phyloP scores from a whole-genome alignment of 495 filamentous ascomycete species.

The Aspergillus kassunensis region DNA sequence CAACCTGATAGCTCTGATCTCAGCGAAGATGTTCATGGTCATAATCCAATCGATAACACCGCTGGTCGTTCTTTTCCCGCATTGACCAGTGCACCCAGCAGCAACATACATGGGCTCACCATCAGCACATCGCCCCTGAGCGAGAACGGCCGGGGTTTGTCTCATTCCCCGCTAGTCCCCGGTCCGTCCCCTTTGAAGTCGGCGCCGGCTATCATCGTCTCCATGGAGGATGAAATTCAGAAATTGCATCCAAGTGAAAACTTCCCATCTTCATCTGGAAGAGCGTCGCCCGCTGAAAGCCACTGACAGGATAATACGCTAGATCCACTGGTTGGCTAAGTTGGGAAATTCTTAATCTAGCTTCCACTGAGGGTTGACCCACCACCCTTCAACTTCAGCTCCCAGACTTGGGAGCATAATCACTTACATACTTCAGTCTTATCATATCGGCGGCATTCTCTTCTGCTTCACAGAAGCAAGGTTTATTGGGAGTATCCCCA shows the following conservation, averaged over 20 bases:
- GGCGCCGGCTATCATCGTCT: conserved; percentile 31
- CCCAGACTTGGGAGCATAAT: neutral
- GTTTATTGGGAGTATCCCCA: neutral
- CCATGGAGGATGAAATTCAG: conserved; percentile 26
- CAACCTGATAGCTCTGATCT: conserved; percentile 15
- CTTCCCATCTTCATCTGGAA: conserved; percentile 19
- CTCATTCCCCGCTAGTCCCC: conserved; percentile 14
- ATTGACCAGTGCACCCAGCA: conserved; percentile 32
- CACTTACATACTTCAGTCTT: neutral
- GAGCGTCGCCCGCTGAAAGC: conserved; percentile 5
- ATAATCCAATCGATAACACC: conserved; percentile 21
- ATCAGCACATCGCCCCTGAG: conserved; percentile 33
- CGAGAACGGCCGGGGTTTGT: conserved; percentile 23
- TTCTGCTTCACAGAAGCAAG: neutral
- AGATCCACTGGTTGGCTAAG: neutral
- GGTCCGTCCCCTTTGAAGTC: conserved; percentile 29
- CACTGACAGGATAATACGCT: conserved; percentile 5
- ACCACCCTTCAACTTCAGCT: no score
- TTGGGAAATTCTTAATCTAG: no score
- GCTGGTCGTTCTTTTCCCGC: conserved; percentile 33
- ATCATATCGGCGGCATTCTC: conserved; percentile 5
- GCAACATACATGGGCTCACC: conserved; percentile 25
- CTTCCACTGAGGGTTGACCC: no score
- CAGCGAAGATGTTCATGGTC: conserved; percentile 28
- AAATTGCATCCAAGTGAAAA: conserved; percentile 21